Evolutionary conservation across 1,284 basidiomycete species (phyloP), one percentile per base, ranked within the genome.

Genomic region (Puccinia coronata): DNA sequence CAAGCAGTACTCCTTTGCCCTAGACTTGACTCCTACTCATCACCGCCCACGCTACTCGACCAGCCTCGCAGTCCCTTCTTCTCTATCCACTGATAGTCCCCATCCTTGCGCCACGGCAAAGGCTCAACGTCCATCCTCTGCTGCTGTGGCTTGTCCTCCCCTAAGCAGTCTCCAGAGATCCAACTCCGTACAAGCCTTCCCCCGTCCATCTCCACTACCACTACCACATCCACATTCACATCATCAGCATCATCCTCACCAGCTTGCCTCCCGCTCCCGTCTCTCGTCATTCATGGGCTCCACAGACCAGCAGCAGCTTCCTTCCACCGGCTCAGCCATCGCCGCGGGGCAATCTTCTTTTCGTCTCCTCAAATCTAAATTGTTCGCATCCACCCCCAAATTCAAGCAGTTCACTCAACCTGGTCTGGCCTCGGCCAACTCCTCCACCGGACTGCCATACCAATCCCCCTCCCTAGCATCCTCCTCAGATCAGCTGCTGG

Each of bases 311-410:
- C 20, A 34, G 18, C 1, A 39, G 12, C 36, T 36, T 63, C 28
- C 34, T 36, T 61, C 59, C 23, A 36, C 28, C 59, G 28, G 12
- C 5, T 18, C 28, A 12, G 18, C 61, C 3, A 36, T 36, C 36
- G 61, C 61, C 41, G 18, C 36, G 18, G 36, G 12, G 23, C 36
- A 39, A 63, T 67, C 63, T n/a, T 28, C 41, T n/a, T 67, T 67
- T n/a, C 63, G 63, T 18, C 63, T 67, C 41, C 23, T 67, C 63
- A 67, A 47, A 39, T 67, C 63, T 1, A 67, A 67, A 47, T 14
- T 67, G 16, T 67, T 67, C 23, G 16, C 63, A 47, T 67, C 63
- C n/a, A 67, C 63, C 25, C 47, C 63, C 63, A 67, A 47, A 39
- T 16, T 67, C 41, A 67, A 67, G 39, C 39, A 23, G 16, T 9